Evolutionary conservation across 257 asterid species (phyloP), one percentile per base, ranked within the genome.

Genomic region (Galeopsis tetrahit): DNA sequence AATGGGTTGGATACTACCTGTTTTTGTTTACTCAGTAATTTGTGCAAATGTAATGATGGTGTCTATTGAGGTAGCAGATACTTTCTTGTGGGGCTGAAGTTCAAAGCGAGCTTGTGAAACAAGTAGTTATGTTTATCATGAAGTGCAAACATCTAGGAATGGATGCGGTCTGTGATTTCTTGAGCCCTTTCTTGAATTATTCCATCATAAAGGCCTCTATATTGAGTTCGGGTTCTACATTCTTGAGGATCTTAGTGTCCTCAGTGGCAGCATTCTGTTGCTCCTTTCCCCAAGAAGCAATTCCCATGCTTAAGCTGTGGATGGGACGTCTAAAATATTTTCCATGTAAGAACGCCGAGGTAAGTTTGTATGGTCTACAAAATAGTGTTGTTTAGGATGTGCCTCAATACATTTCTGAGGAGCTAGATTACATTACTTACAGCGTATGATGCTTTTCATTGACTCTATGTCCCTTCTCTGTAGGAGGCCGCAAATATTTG

Each of bases 121-220:
- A 90, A 87, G 93, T 92, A 72, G 73, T 79, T 75, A 32, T 81
- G 31, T 90, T 91, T 69, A 62, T 92, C 66, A 77, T 75, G 78
- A 89, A 90, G 88, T 85, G 85, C 74, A 92, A 80, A 75, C 85
- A 86, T 68, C 73, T 84, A 31, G 91, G 96, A 74, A 82, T 82
- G 86, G 82, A 78, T 64, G 84, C 86, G 15, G 88, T 88, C 75
- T 89, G 95, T 86, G 92, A 90, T n/a, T 92, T 88, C 81, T 63
- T 95, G 84, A 77, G 82, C 70, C 96, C 98, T 77, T 86, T 95
- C 80, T 72, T 95, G 74, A 92, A 88, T 78, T 85, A 82, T 87
- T 81, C 90, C 11, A 70, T 90, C 52, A 75, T 95, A 72, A 83
- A 73, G 69, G 77, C 58, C 76, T 83, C 96, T 15, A 58, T 70